Percentiles rank a stretch among this genome's conserved stretches.
phyloP scores from a whole-genome alignment of 2,329 filamentous ascomycete genomes.

The Fusarium succisae region DNA sequence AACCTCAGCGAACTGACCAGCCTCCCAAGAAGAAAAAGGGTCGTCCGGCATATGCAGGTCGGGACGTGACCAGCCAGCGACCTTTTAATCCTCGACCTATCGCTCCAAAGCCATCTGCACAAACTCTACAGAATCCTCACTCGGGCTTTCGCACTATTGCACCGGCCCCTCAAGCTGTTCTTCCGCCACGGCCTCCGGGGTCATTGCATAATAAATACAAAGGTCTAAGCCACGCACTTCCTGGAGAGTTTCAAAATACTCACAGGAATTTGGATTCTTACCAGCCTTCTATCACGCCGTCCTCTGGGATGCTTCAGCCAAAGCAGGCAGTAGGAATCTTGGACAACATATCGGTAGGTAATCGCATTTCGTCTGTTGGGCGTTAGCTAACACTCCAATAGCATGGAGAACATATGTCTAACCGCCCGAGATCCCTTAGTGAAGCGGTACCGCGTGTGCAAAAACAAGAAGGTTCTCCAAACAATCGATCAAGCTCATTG shows the following conservation, averaged over 20 bases:
- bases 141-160: conserved; percentile 15
- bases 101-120: conserved; percentile 43
- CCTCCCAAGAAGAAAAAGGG: conserved; percentile 54
- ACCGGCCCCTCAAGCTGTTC: conserved; percentile 1
- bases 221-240: not conserved
- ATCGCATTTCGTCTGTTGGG: too few species aligned
- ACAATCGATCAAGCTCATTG: not conserved
- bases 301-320: not conserved
- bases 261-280: not conserved
- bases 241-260: not conserved
- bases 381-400: not conserved
- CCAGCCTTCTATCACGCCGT: not conserved
- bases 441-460: not conserved
- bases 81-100: conserved; percentile 48
- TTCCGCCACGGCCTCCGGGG: not conserved
- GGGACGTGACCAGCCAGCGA: conserved; percentile 45
- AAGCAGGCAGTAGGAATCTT: not conserved
- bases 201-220: not conserved
- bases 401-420: not conserved
- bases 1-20: conserved; percentile 3
- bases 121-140: not conserved
- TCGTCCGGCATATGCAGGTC: conserved; percentile 57
- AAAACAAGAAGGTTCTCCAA: not conserved
- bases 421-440: conserved; percentile 2
- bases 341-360: not conserved